Evolutionary conservation across 2,329 filamentous ascomycete species (phyloP), one percentile per base, ranked within the genome.

Genomic region (Beauveria caledonica): DNA sequence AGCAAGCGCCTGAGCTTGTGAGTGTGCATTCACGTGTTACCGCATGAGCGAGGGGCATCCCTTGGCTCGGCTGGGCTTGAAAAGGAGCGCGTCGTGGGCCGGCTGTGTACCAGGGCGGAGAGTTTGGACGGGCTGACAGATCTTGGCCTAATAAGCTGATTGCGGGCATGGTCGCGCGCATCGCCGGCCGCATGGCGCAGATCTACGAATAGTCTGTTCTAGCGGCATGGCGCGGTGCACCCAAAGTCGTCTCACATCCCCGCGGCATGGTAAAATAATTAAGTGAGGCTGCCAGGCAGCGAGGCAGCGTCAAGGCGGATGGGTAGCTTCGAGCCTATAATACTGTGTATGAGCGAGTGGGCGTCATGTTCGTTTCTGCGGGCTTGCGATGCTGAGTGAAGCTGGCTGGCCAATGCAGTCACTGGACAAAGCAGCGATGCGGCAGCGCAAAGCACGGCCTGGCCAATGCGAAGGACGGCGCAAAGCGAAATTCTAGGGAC

Each of bases 171-270:
- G 21, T 29, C 9, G 39, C 5, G 25, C 25, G 39, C 39, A 54
- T 54, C 51, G 29, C 33, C 15, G 39, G 15, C 39, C 44, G 52
- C 52, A 33, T 55, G 17, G 39, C 40, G 52, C 39, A 29, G 52
- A 55, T 55, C 52, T 33, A n/a, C n/a, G n/a, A n/a, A n/a, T n/a
- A 19, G 52, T 45, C 52, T 42, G 52, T 44, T 55, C 52, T 55
- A 45, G 52, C 33, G 39, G 23, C 27, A 51, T 36, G n/a, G 27
- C 46, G 17, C 17, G n/a, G 46, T 29, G 46, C 39, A 25, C 27
- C 54, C 19, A 15, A 23, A 23, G 17, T n/a, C 46, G 39, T 45
- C 50, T 33, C 39, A 25, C 53, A 39, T 45, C 33, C 23, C 33
- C 13, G 33, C 33, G 33, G 11, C 33, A 36, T 15, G 8, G 33